Percentiles rank a stretch among this genome's conserved stretches.
Evolutionary conservation across 2,329 filamentous ascomycete genomes (phyloP).

Genomic region (Botrytis deweyae): DNA sequence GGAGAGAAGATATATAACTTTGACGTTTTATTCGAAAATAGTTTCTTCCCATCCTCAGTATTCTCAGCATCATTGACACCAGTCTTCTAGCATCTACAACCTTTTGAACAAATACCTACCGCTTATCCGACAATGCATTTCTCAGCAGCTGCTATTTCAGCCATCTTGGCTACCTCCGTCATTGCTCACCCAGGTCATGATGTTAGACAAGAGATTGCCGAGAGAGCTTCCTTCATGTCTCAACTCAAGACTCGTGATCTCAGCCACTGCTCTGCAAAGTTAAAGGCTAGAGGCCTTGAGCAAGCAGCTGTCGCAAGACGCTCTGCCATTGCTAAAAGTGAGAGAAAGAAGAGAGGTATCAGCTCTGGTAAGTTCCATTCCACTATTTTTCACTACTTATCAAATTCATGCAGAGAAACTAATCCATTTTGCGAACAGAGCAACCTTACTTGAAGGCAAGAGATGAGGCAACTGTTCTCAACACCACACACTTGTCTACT

Average conservation of each 20-base stretch:
- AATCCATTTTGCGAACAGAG: not conserved
- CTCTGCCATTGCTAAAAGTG: constrained; percentile 37
- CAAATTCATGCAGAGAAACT: not conserved
- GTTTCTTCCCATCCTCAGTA: not conserved
- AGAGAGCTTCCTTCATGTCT: constrained; percentile 41
- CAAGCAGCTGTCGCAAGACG: constrained; percentile 40
- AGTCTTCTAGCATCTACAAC: not conserved
- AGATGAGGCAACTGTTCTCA: constrained; percentile 25
- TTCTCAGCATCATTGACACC: not conserved
- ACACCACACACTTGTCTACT: constrained; percentile 27
- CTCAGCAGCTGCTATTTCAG: not conserved
- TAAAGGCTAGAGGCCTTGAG: constrained; percentile 43
- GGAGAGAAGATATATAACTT: not conserved
- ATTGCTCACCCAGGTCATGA: constrained; percentile 44
- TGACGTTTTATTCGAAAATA: not conserved
- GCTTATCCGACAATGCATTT: not conserved
- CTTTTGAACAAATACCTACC: not conserved
- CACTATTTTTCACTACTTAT: not conserved
- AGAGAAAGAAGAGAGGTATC: constrained; percentile 40
- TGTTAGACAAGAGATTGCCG: constrained; percentile 38
- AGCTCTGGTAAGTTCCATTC: not conserved
- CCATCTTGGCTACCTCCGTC: not conserved
- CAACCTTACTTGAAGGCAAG: constrained; percentile 19
- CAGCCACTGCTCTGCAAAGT: constrained; percentile 42
- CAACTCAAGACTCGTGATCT: constrained; percentile 39